These are phyloP conservation scores for Cryptosporidium meleagridis DNA, from an alignment of 169 alveolate genomes.

Conservation along the genomic window DNA sequence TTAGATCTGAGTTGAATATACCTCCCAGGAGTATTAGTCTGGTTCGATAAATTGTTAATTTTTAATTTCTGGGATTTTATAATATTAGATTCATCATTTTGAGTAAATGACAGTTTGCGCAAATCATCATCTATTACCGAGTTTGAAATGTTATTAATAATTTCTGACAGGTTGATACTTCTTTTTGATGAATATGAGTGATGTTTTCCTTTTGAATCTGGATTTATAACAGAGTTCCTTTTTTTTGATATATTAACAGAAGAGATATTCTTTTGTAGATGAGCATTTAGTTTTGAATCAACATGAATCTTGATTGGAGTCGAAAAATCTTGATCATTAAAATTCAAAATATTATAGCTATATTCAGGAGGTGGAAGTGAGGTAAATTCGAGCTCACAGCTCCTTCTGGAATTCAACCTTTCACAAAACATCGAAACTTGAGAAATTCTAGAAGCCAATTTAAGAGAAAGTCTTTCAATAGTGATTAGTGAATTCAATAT, in stretches of 20 bases:
- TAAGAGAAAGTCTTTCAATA: slow-evolving; percentile 41
- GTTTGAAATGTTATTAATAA: slow-evolving; percentile 48
- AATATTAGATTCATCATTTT: background rate
- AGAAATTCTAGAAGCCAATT: slow-evolving; percentile 62
- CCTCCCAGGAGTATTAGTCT: background rate
- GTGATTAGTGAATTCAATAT: background rate
- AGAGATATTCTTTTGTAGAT: background rate
- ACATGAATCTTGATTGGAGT: background rate
- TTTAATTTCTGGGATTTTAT: background rate
- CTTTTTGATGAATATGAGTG: background rate
- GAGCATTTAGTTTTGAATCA: background rate
- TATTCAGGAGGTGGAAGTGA: slow-evolving; percentile 34
- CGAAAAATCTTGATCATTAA: background rate
- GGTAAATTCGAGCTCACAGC: background rate
- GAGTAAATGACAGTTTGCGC: background rate
- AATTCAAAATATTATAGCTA: background rate
- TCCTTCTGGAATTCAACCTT: slow-evolving; percentile 10
- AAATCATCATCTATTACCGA: background rate
- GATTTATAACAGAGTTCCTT: background rate
- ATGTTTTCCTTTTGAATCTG: background rate
- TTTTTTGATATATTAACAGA: background rate
- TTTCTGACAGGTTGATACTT: background rate
- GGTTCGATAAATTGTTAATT: background rate
- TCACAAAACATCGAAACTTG: slow-evolving; percentile 47
- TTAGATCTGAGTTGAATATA: slow-evolving; percentile 26